Conservation (phyloP, 306 rosid genomes). For the Myrica gale region DNA sequence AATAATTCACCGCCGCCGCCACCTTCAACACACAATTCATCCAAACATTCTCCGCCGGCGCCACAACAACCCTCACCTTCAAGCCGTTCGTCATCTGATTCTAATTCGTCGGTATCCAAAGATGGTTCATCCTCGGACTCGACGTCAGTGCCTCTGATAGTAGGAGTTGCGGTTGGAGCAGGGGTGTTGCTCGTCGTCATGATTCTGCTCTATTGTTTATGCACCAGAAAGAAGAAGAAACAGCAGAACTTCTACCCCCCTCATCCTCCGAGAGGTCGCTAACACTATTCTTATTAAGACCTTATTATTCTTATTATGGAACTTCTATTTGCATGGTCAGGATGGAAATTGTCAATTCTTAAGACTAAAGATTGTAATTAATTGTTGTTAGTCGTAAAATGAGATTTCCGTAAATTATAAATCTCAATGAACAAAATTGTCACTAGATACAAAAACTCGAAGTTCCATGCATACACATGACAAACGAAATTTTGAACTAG, state of each 20-base stretch:
- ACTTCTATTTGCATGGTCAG: neutral
- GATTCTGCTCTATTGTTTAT: slow-evolving; percentile 22
- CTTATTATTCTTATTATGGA: neutral
- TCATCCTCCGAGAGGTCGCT: slow-evolving; percentile 27
- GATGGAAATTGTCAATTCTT: no score
- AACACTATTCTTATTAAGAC: neutral
- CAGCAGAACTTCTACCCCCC: slow-evolving; percentile 28
- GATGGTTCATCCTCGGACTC: neutral
- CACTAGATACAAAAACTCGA: no score
- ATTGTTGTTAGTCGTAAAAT: no score
- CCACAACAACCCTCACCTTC: slow-evolving; percentile 25
- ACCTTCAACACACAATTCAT: neutral
- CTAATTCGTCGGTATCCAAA: neutral
- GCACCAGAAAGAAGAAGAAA: slow-evolving; percentile 48
- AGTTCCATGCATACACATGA: no score
- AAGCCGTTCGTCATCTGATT: neutral
- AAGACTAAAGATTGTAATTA: no score
- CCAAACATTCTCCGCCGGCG: slow-evolving; percentile 30
- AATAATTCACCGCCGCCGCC: neutral
- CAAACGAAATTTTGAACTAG: no score
- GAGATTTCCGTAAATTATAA: no score
- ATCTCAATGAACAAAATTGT: no score
- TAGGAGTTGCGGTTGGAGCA: slow-evolving; percentile 50
- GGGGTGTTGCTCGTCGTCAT: slow-evolving; percentile 46
- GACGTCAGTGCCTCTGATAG: slow-evolving; percentile 28